Conservation (phyloP, 495 filamentous ascomycete genomes). For the Hamigera avellanea region DNA sequence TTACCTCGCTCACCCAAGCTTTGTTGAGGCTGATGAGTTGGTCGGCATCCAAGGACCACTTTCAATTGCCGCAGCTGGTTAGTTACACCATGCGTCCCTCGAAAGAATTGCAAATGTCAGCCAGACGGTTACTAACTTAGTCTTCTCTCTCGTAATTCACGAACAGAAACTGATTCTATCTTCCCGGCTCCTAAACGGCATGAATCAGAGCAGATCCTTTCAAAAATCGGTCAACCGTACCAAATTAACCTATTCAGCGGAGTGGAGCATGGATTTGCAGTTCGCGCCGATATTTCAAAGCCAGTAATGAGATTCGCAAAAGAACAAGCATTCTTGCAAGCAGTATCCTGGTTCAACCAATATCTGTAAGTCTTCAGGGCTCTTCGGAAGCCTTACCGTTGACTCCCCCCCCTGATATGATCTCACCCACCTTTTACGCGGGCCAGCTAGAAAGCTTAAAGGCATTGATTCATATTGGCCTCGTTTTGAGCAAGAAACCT, state of each 20-base stretch:
- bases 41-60: slow-evolving; percentile 52
- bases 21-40: slow-evolving; percentile 60
- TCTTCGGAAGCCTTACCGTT: too few relatives aligned
- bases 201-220: slow-evolving; percentile 41
- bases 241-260: slow-evolving; percentile 65
- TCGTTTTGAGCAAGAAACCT: too few relatives aligned
- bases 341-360: slow-evolving; percentile 67
- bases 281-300: slow-evolving; percentile 45
- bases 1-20: slow-evolving; percentile 60
- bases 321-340: slow-evolving; percentile 66
- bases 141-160: too few relatives aligned
- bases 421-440: too few relatives aligned
- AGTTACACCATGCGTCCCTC: slow-evolving; percentile 21
- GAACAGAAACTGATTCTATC: slow-evolving; percentile 58
- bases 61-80: slow-evolving; percentile 60
- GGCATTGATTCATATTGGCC: too few relatives aligned
- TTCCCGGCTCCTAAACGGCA: slow-evolving; percentile 55
- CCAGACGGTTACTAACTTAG: too few relatives aligned
- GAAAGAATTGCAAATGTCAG: too few relatives aligned
- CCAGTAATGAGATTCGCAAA: slow-evolving; percentile 52
- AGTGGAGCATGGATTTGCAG: slow-evolving; percentile 64
- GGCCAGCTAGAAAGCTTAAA: too few relatives aligned
- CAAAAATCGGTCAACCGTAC: slow-evolving; percentile 46
- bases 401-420: too few relatives aligned
- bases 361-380: too few relatives aligned